A percentile compares a stretch with the other conserved stretches of the same genome.
phyloP scores from a whole-genome alignment of 2,329 filamentous ascomycete species.

The Fusarium scirpi region DNA sequence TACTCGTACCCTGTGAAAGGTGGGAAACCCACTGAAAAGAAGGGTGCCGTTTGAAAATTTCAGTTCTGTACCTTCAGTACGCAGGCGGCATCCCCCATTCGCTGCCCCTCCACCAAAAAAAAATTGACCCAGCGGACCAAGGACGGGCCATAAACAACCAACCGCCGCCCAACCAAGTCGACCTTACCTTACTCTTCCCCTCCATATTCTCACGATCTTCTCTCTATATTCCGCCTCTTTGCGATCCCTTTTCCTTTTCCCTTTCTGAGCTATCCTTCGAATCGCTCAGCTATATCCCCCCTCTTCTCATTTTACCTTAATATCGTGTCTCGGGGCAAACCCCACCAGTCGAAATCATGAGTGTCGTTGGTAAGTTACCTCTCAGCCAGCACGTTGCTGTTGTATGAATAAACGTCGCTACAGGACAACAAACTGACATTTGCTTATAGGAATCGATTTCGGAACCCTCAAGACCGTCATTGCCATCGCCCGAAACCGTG shows the following conservation, averaged over 20 bases:
- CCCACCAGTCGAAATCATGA: slow-evolving; percentile 59
- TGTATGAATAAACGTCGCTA: background rate
- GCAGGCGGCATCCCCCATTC: slow-evolving; percentile 35
- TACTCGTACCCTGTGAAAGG: slow-evolving; percentile 20
- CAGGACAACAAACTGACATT: slow-evolving; percentile 35
- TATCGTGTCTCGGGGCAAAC: slow-evolving; percentile 43
- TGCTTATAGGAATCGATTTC: slow-evolving; percentile 83
- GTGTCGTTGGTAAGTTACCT: slow-evolving; percentile 62
- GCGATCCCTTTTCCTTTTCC: slow-evolving; percentile 35
- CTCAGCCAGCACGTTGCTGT: background rate
- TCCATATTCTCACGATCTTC: slow-evolving; percentile 37
- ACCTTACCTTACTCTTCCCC: slow-evolving; percentile 29
- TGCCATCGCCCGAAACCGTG: slow-evolving; percentile 96
- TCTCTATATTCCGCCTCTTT: slow-evolving; percentile 26
- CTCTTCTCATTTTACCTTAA: slow-evolving; percentile 29
- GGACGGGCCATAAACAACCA: slow-evolving; percentile 33
- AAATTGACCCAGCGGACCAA: slow-evolving; percentile 29
- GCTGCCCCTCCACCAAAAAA: slow-evolving; percentile 33
- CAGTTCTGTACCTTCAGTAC: slow-evolving; percentile 21
- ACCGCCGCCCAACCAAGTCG: slow-evolving; percentile 31
- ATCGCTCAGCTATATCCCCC: slow-evolving; percentile 29
- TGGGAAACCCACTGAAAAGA: slow-evolving; percentile 26
- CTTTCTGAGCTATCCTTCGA: slow-evolving; percentile 40
- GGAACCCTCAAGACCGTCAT: slow-evolving; percentile 97
- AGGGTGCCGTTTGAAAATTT: slow-evolving; percentile 33